phyloP scores from a whole-genome alignment of 139 green algal genomes.

The Haematococcus sp. region DNA sequence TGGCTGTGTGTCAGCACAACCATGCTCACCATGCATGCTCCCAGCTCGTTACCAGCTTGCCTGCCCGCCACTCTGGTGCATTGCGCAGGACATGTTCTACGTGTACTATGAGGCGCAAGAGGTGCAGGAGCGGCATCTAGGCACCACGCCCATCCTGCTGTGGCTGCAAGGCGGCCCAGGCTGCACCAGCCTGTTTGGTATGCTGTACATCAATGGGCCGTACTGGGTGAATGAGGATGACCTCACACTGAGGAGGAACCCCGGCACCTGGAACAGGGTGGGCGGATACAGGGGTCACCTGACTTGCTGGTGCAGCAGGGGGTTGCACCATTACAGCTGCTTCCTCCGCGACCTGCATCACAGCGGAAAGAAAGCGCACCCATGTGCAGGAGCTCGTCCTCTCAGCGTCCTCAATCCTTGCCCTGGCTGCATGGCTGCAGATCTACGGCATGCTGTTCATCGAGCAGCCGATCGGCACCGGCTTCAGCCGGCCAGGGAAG shows the following conservation, averaged over 20 bases:
- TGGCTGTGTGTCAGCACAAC: no score
- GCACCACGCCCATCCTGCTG: conserved; percentile 37
- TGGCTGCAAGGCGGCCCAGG: conserved; percentile 58
- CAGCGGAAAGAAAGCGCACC: no score
- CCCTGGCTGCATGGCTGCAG: conserved; percentile 6
- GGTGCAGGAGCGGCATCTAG: neutral
- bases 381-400: no score
- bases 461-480: conserved; percentile 52
- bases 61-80: no score
- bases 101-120: conserved; percentile 50
- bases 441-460: conserved; percentile 46
- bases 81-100: conserved; percentile 33
- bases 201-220: conserved; percentile 58
- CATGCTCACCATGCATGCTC: no score
- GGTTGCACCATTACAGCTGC: neutral
- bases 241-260: conserved; percentile 35
- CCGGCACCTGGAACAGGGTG: conserved; percentile 33
- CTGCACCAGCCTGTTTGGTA: conserved; percentile 53
- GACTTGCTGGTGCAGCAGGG: no score
- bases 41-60: no score
- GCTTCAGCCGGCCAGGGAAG: conserved; percentile 42
- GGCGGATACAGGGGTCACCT: no score
- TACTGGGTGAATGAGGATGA: conserved; percentile 39
- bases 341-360: neutral
- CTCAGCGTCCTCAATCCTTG: no score